Percentiles rank a stretch among this genome's conserved stretches.
phyloP scores from a whole-genome alignment of 495 filamentous ascomycete genomes.

The Immersiella caudata region DNA sequence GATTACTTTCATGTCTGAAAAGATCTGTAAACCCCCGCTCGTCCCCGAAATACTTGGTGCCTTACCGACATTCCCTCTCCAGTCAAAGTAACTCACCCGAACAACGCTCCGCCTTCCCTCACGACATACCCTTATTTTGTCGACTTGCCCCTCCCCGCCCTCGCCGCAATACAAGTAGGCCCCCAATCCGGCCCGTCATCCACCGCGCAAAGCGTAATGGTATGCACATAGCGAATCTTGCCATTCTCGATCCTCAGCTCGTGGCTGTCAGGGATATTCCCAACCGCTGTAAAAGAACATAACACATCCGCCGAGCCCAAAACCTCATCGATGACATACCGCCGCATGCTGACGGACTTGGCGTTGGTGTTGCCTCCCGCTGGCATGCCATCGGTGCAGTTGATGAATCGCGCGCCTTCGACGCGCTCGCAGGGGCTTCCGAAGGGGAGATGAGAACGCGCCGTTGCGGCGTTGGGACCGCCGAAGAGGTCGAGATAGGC shows the following conservation, averaged over 20 bases:
- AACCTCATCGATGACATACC: conserved; percentile 56
- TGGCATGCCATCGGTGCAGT: conserved; percentile 45
- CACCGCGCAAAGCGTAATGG: conserved; percentile 35
- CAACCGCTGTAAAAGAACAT: conserved; percentile 51
- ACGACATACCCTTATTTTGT: no score
- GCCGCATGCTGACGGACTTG: conserved; percentile 44
- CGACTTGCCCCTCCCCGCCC: not conserved
- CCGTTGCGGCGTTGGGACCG: conserved; percentile 47
- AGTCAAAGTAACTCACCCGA: no score
- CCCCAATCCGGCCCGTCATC: conserved; percentile 2
- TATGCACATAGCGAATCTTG: conserved; percentile 53
- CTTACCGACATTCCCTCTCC: no score
- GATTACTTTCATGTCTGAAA: no score
- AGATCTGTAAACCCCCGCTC: no score
- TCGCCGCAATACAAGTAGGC: not conserved
- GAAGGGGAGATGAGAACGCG: conserved; percentile 49
- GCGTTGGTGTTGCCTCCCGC: conserved; percentile 38
- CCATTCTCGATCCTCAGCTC: conserved; percentile 48
- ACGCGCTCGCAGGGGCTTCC: conserved; percentile 52
- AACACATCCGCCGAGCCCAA: conserved; percentile 51
- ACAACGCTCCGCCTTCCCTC: no score
- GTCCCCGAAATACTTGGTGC: no score
- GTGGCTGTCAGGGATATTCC: conserved; percentile 50
- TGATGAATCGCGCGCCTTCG: conserved; percentile 46
- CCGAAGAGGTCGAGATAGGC: conserved; percentile 50